These are phyloP conservation scores for Cystoisospora suis DNA, from an alignment of 169 alveolate genomes.

Conservation along the genomic window DNA sequence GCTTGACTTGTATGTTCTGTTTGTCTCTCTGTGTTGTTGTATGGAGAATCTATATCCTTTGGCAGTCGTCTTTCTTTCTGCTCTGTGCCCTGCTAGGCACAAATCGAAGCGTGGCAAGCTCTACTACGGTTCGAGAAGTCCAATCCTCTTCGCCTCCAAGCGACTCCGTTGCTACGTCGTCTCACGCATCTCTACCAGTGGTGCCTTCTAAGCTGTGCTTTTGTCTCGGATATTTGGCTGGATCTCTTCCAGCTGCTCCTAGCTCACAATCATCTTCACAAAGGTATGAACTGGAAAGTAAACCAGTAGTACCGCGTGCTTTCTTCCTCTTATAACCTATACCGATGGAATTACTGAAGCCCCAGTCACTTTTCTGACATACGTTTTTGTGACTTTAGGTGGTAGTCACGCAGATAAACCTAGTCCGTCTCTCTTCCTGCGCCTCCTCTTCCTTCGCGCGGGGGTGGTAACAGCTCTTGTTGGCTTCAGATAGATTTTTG, in stretches of 20 bases:
- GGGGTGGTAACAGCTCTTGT: too few relatives aligned
- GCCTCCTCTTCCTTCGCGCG: too few relatives aligned
- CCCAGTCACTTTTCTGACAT: too few relatives aligned
- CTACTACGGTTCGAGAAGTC: slow-evolving; percentile 32
- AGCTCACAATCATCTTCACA: slow-evolving; percentile 38
- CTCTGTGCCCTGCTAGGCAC: slow-evolving; percentile 8
- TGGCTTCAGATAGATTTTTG: too few relatives aligned
- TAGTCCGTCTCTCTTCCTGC: too few relatives aligned
- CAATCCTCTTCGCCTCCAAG: slow-evolving; percentile 18
- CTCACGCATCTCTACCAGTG: slow-evolving; percentile 29
- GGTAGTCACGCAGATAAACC: too few relatives aligned
- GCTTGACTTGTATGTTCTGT: not conserved
- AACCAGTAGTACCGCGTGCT: not conserved
- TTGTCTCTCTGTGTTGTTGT: not conserved
- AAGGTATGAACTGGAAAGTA: slow-evolving; percentile 33
- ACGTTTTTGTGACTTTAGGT: too few relatives aligned
- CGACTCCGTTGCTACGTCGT: not conserved
- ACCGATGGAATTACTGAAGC: not conserved
- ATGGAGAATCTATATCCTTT: too few relatives aligned
- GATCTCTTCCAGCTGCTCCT: slow-evolving; percentile 51
- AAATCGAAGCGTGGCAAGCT: slow-evolving; percentile 35
- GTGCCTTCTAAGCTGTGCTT: slow-evolving; percentile 54
- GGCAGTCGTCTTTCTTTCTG: too few relatives aligned
- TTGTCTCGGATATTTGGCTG: slow-evolving; percentile 30
- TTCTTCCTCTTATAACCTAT: not conserved